These are phyloP conservation scores for Venturiaceae sp. DNA, from an alignment of 2,329 filamentous ascomycete genomes.

Conservation along the genomic window DNA sequence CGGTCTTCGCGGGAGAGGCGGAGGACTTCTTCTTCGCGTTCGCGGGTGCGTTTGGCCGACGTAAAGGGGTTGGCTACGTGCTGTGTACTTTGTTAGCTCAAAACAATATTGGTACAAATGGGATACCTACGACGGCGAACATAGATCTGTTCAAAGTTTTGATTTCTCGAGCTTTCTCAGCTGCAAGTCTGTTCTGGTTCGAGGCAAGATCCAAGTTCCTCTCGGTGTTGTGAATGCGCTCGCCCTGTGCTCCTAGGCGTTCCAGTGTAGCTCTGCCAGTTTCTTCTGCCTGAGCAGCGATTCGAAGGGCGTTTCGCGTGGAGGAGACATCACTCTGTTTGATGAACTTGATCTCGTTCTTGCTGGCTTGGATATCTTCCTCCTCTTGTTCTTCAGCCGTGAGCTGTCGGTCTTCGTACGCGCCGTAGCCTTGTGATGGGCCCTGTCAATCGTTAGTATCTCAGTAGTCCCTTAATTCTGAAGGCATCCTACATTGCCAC, in stretches of 20 bases:
- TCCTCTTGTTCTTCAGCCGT: slow-evolving; percentile 74
- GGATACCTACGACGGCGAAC: slow-evolving; percentile 8
- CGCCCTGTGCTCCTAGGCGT: slow-evolving; percentile 66
- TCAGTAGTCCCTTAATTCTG: too few relatives aligned
- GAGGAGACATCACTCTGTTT: slow-evolving; percentile 64
- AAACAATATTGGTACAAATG: not conserved
- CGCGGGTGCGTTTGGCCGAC: slow-evolving; percentile 44
- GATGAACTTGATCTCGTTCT: slow-evolving; percentile 63
- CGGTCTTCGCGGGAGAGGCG: slow-evolving; percentile 52
- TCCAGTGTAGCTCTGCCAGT: slow-evolving; percentile 63
- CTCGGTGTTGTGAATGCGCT: slow-evolving; percentile 73
- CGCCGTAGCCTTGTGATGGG: slow-evolving; percentile 6
- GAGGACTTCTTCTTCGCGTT: slow-evolving; percentile 59
- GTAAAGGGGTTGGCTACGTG: slow-evolving; percentile 28
- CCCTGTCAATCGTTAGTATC: not conserved
- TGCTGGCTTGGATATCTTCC: slow-evolving; percentile 61
- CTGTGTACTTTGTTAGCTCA: slow-evolving; percentile 10
- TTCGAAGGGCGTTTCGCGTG: slow-evolving; percentile 58
- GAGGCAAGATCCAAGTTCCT: slow-evolving; percentile 70
- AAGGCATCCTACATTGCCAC: not conserved
- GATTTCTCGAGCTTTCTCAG: slow-evolving; percentile 54
- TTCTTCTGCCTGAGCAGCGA: slow-evolving; percentile 60
- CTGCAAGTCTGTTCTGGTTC: slow-evolving; percentile 68
- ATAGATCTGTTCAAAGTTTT: slow-evolving; percentile 5
- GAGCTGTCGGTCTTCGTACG: slow-evolving; percentile 62